phyloP scores from a whole-genome alignment of 1,284 basidiomycete species.

The Trametes hirsuta region DNA sequence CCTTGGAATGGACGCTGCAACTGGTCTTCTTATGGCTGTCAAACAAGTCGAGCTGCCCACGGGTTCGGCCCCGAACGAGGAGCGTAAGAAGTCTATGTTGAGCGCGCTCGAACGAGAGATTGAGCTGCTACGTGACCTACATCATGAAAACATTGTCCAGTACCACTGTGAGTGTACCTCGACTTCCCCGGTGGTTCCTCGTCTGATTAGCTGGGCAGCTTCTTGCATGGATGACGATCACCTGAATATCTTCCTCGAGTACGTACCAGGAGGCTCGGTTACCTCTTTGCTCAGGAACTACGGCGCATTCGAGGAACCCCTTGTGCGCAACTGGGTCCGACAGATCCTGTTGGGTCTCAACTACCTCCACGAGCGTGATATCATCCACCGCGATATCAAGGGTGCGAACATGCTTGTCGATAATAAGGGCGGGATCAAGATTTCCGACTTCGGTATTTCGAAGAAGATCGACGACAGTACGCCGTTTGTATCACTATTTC shows the following conservation, averaged over 20 bases:
- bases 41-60: slow-evolving; percentile 97
- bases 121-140: slow-evolving; percentile 91
- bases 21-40: slow-evolving; percentile 96
- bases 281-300: slow-evolving; percentile 92
- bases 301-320: slow-evolving; percentile 94
- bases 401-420: slow-evolving; percentile 98
- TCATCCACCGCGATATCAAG: slow-evolving; percentile 99
- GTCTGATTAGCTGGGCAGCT: slow-evolving; percentile 48
- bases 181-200: neutral
- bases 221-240: slow-evolving; percentile 87
- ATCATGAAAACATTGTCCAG: slow-evolving; percentile 98
- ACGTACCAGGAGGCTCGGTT: slow-evolving; percentile 97
- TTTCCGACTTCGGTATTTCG: slow-evolving; percentile 98
- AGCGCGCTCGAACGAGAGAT: slow-evolving; percentile 96
- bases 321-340: slow-evolving; percentile 93
- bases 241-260: slow-evolving; percentile 98
- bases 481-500: slow-evolving; percentile 37
- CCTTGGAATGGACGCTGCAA: slow-evolving; percentile 96
- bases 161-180: slow-evolving; percentile 76
- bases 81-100: slow-evolving; percentile 94
- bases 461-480: slow-evolving; percentile 96
- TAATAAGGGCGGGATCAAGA: slow-evolving; percentile 98
- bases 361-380: slow-evolving; percentile 93
- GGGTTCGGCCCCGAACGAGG: slow-evolving; percentile 86
- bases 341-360: slow-evolving; percentile 93